Evolutionary conservation across 1,284 basidiomycete genomes (phyloP).

Genomic region (Microbotryum violaceum): DNA sequence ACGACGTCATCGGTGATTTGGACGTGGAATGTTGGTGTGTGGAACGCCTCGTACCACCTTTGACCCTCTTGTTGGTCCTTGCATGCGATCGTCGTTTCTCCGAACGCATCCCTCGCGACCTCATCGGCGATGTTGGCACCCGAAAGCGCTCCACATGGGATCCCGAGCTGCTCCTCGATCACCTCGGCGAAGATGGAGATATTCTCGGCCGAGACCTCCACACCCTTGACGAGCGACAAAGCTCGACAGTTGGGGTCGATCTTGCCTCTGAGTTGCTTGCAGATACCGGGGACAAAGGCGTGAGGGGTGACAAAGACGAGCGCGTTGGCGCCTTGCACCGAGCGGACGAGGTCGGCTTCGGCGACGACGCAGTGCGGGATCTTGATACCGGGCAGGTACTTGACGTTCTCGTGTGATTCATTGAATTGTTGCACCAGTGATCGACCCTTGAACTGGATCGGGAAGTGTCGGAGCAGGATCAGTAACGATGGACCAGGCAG

Average conservation of each 20-base stretch:
- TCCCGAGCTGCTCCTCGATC: conserved; percentile 48
- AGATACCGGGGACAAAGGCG: conserved; percentile 43
- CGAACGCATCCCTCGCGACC: conserved; percentile 48
- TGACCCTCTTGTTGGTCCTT: conserved; percentile 44
- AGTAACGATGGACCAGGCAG: conserved; percentile 34
- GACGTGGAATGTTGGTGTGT: conserved; percentile 48
- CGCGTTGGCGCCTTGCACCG: conserved; percentile 49
- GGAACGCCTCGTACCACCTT: conserved; percentile 41
- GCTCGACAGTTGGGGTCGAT: conserved; percentile 43
- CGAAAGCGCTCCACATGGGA: conserved; percentile 49
- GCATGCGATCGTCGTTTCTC: conserved; percentile 53
- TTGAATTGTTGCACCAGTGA: conserved; percentile 28
- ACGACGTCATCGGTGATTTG: conserved; percentile 51
- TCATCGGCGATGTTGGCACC: conserved; percentile 56
- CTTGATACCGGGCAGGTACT: conserved; percentile 49
- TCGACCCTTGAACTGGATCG: not conserved
- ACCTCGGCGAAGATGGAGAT: conserved; percentile 53
- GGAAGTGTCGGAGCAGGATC: conserved; percentile 45
- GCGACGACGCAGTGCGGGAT: conserved; percentile 51
- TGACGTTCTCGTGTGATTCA: conserved; percentile 51
- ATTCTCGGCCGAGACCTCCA: conserved; percentile 48
- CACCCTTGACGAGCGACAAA: conserved; percentile 50
- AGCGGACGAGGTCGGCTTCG: conserved; percentile 46
- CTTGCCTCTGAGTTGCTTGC: conserved; percentile 43
- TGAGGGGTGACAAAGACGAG: conserved; percentile 53